Conservation (phyloP, 192 early-diverging fungal genomes). For the Powellomyces hirtus region DNA sequence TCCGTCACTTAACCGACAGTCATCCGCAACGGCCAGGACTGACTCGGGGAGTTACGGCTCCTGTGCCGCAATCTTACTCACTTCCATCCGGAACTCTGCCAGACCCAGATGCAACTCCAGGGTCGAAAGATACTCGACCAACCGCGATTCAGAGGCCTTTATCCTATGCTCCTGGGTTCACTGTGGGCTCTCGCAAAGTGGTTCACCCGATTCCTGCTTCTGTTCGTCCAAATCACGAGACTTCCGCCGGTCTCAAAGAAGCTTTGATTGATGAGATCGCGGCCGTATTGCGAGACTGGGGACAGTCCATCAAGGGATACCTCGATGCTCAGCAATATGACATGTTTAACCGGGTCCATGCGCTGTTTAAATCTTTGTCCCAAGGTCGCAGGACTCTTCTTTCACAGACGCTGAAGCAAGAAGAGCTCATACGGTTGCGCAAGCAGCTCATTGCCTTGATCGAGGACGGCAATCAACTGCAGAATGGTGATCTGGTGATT, state of each 20-base stretch:
- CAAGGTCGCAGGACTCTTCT: conserved; percentile 61
- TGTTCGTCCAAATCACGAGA: conserved; percentile 37
- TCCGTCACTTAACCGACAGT: background rate
- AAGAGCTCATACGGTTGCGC: conserved; percentile 54
- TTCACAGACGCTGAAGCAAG: conserved; percentile 56
- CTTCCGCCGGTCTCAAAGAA: conserved; percentile 52
- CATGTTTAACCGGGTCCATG: conserved; percentile 48
- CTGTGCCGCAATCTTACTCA: conserved; percentile 9
- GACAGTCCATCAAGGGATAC: conserved; percentile 47
- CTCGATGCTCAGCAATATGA: conserved; percentile 54
- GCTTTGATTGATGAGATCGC: conserved; percentile 68
- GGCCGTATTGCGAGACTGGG: conserved; percentile 64
- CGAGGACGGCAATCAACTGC: conserved; percentile 54
- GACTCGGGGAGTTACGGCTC: conserved; percentile 22
- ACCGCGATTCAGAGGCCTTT: background rate
- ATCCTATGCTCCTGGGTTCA: conserved; percentile 21
- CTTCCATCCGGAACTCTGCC: background rate
- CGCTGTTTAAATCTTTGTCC: conserved; percentile 58
- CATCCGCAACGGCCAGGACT: background rate
- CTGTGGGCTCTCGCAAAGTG: conserved; percentile 14
- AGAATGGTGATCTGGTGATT: conserved; percentile 56
- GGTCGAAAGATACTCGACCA: background rate
- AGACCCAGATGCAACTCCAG: background rate
- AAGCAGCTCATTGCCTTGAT: conserved; percentile 53
- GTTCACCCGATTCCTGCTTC: conserved; percentile 27